Evolutionary conservation across 495 filamentous ascomycete species (phyloP), one percentile per base, ranked within the genome.

Genomic region (Mycothermus thermophilus): DNA sequence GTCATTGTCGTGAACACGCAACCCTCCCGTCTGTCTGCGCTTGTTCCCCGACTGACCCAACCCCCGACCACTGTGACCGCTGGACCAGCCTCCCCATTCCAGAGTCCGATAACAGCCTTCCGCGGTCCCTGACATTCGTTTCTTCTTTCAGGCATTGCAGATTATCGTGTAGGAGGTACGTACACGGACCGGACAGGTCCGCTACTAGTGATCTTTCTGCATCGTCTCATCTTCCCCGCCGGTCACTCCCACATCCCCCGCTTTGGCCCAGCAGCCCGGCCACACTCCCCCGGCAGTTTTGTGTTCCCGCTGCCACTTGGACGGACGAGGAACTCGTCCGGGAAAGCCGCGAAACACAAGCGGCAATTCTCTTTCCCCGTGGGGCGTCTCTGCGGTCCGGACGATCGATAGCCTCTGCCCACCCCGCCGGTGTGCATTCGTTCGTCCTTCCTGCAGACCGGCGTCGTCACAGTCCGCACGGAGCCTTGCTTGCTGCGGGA

Each of bases 1-100:
- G n/a, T n/a, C 42, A 47, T 48, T 53, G 37, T 52, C 36, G 40
- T 47, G 38, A n/a, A 46, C 40, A 43, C 41, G 33, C 42, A 44
- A 44, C 35, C 27, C 42, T 37, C 40, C 40, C 38, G 22, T 23
- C 23, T 17, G 15, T 30, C 34, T 34, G 28, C 9, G 32, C 16
- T 30, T 26, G n/a, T n/a, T n/a, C n/a, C n/a, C n/a, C n/a, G n/a
- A n/a, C n/a, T n/a, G n/a, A n/a, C n/a, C n/a, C n/a, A n/a, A n/a
- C n/a, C n/a, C n/a, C n/a, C n/a, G n/a, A n/a, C n/a, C n/a, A n/a
- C n/a, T n/a, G n/a, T n/a, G n/a, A n/a, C n/a, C n/a, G n/a, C n/a
- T n/a, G n/a, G n/a, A n/a, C n/a, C n/a, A n/a, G n/a, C n/a, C n/a
- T n/a, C n/a, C n/a, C n/a, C n/a, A n/a, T n/a, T n/a, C n/a, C n/a